Evolutionary conservation across 2,329 filamentous ascomycete species (phyloP), one percentile per base, ranked within the genome.

Genomic region (Fusarium sp.): DNA sequence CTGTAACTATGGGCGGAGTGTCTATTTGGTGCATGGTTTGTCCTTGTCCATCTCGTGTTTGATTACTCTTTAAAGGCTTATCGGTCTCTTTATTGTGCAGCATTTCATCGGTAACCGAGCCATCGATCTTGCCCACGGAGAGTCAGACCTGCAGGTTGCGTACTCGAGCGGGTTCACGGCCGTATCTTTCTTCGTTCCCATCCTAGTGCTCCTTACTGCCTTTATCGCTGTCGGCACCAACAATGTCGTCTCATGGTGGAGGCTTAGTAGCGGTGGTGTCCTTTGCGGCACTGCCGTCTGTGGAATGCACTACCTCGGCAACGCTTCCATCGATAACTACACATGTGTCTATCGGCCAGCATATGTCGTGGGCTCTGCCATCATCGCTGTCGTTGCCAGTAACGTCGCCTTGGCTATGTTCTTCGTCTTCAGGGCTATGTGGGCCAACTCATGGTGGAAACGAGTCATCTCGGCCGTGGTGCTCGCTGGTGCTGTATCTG

Each of bases 251-350:
- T 86, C 85, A 16, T 87, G 87, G 80, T 80, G 86, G 79, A 87
- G 90, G 46, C 85, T 92, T 11, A 76, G 86, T 8, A 75, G 88
- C 6, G 91, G 92, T 9, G 93, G 94, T 7, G 76, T 89, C 2
- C 84, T 95, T 44, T 91, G 92, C 2, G 94, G 94, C 13, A 84
- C 90, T 6, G 91, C 93, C 23, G 91, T 96, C 52, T 94, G 92
- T 64, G 92, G 91, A 34, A 96, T 97, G 94, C 93, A 97, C 78
- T 97, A 96, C 75, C 84, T 95, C 16, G 93, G 93, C n/a, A 94
- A 97, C 76, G 88, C 92, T 34, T 94, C 93, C 36, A 94, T 95
- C 66, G 85, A 86, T 30, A 95, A 97, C 77, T 97, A 96, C 76
- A 80, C 77, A 5, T 91, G 92, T 72, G 80, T 84, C 11, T 94